Evolutionary conservation across 2,329 filamentous ascomycete species (phyloP), one percentile per base, ranked within the genome.

Genomic region (Diaporthe humulicola): DNA sequence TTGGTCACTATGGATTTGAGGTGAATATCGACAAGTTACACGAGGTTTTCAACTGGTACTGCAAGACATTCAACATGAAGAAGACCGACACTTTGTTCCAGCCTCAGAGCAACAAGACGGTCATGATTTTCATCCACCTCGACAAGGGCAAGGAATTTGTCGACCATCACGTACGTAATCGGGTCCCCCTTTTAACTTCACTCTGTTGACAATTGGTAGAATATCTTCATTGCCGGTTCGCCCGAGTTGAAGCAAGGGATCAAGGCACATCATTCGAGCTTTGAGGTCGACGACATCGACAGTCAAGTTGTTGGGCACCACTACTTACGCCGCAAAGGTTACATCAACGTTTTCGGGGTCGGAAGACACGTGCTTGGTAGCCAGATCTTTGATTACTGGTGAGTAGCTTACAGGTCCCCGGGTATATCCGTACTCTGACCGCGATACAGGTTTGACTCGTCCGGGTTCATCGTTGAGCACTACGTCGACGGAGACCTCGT

Each of bases 401-500:
- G 12, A 56, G 60, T 30, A 30, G 14, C 38, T 30, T 3, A 1
- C 2, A 19, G 28, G 33, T 36, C 36, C 5, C 12, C 4, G 12
- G 3, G 25, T 5, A 30, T 57, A 19, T 5, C 1, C 17, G 4
- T 12, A 7, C 7, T 4, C 30, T 58, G 8, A 58, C 33, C 5
- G 9, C 10, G 22, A 12, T 57, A 9, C 36, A 70, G 67, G 70
- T 66, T 60, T 25, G 71, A 73, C 57, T 48, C 71, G 9, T 69
- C 57, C 28, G 71, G 71, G 5, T 73, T 73, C 48, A 54, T 69
- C 9, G 45, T 73, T 2, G 71, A 73, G 45, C 71, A 73, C 58
- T 73, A 73, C 40, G 57, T 69, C 10, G 71, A 73, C 45, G 71
- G 71, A 1, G 71, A 73, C 45, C n/a, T 73, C 12, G 56, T 70